These are phyloP conservation scores for Epicoccum nigrum DNA, from an alignment of 2,329 filamentous ascomycete genomes.

Conservation along the genomic window DNA sequence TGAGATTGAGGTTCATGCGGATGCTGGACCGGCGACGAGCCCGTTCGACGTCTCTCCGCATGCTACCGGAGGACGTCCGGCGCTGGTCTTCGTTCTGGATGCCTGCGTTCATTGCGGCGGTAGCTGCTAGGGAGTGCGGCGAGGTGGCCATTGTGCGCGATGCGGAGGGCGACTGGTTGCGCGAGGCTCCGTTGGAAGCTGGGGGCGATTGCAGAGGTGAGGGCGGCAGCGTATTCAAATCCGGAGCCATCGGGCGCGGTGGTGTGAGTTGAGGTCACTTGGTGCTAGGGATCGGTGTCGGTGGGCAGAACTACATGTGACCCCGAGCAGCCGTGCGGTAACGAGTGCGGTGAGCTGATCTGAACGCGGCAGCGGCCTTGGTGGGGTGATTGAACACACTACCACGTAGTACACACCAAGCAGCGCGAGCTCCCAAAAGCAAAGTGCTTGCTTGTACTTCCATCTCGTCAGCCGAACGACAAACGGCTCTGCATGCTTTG, in stretches of 20 bases:
- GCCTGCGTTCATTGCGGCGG: constrained; percentile 78
- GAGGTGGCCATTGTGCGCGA: constrained; percentile 61
- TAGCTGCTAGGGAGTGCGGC: constrained; percentile 74
- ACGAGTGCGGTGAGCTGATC: constrained; percentile 14
- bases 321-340: neutral
- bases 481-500: too few species aligned
- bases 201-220: constrained; percentile 51
- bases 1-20: constrained; percentile 74
- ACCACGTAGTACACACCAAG: neutral
- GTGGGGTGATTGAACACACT: constrained; percentile 2
- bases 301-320: constrained; percentile 12
- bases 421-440: too few species aligned
- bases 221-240: constrained; percentile 65
- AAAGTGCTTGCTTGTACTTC: too few species aligned
- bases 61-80: constrained; percentile 57
- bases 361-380: neutral
- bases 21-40: constrained; percentile 71
- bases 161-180: constrained; percentile 42
- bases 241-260: constrained; percentile 54
- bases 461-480: too few species aligned
- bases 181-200: constrained; percentile 27
- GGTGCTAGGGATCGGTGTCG: neutral
- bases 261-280: constrained; percentile 18
- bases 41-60: constrained; percentile 47
- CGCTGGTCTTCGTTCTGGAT: constrained; percentile 65